These are phyloP conservation scores for Asterophora lycoperdoides DNA, from an alignment of 768 basidiomycete genomes.

Conservation along the genomic window DNA sequence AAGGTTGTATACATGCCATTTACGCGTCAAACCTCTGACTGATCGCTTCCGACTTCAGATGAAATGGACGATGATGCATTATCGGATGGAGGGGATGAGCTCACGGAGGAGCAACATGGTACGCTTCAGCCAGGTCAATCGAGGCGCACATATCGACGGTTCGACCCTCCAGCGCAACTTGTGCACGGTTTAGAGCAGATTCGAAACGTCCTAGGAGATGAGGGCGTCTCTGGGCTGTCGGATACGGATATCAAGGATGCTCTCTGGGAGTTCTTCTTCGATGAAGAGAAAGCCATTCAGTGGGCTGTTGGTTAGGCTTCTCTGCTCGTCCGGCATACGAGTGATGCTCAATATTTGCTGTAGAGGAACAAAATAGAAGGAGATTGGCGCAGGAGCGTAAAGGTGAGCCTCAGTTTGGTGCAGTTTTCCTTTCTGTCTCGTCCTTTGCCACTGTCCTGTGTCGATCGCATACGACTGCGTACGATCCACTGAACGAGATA, in stretches of 20 bases:
- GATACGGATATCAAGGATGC: conserved; percentile 73
- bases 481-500: conserved; percentile 22
- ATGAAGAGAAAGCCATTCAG: conserved; percentile 69
- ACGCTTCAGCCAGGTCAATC: conserved; percentile 1
- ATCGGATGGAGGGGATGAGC: conserved; percentile 74
- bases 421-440: conserved; percentile 19
- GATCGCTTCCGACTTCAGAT: conserved; percentile 41
- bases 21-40: neutral
- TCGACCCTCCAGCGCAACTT: conserved; percentile 50
- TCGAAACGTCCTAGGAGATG: conserved; percentile 60
- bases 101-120: conserved; percentile 82
- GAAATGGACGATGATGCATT: conserved; percentile 82
- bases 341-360: conserved; percentile 11
- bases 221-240: conserved; percentile 60
- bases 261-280: conserved; percentile 87
- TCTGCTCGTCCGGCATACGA: neutral
- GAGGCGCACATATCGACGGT: neutral
- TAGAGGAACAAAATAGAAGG: conserved; percentile 69
- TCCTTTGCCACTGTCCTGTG: conserved; percentile 19
- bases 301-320: conserved; percentile 67
- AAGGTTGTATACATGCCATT: conserved; percentile 39
- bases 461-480: conserved; percentile 8
- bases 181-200: conserved; percentile 67
- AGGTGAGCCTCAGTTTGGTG: conserved; percentile 61
- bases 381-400: conserved; percentile 66